Percentiles rank a stretch among this genome's conserved stretches.
These are phyloP conservation scores for Botryotinia convoluta DNA, from an alignment of 2,329 filamentous ascomycete genomes.

Conservation along the genomic window DNA sequence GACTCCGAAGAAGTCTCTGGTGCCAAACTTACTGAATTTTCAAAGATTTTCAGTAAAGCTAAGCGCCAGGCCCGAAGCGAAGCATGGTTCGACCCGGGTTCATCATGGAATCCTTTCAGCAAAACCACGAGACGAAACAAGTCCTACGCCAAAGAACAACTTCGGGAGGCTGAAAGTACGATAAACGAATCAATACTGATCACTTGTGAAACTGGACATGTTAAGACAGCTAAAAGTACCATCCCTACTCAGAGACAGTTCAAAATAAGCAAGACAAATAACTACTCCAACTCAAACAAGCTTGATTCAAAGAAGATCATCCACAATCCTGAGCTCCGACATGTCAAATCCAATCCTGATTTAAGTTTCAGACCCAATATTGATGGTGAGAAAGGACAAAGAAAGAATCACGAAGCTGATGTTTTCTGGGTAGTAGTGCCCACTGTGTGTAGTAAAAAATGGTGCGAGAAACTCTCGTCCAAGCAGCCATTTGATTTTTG, in stretches of 20 bases:
- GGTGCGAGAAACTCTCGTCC: no score
- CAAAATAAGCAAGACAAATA: no score
- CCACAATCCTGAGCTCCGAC: constrained; percentile 63
- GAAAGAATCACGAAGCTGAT: constrained; percentile 73
- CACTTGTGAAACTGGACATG: not conserved
- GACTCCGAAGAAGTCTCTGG: not conserved
- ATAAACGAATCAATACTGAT: not conserved
- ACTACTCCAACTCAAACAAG: no score
- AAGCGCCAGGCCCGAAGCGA: not conserved
- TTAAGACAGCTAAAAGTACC: not conserved
- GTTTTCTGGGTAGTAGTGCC: constrained; percentile 28
- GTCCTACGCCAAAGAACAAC: not conserved
- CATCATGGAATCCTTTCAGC: no score
- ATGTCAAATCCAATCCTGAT: constrained; percentile 93
- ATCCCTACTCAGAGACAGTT: no score
- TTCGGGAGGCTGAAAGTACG: not conserved
- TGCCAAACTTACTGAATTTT: not conserved
- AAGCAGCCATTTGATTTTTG: no score
- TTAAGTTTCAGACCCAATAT: constrained; percentile 88
- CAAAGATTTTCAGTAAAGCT: not conserved
- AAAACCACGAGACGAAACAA: not conserved
- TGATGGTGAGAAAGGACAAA: constrained; percentile 78
- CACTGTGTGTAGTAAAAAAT: no score
- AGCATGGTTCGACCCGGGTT: not conserved
- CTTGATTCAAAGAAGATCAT: no score